phyloP scores from a whole-genome alignment of 2,329 filamentous ascomycete species.

The Gaeumannomyces sp. region DNA sequence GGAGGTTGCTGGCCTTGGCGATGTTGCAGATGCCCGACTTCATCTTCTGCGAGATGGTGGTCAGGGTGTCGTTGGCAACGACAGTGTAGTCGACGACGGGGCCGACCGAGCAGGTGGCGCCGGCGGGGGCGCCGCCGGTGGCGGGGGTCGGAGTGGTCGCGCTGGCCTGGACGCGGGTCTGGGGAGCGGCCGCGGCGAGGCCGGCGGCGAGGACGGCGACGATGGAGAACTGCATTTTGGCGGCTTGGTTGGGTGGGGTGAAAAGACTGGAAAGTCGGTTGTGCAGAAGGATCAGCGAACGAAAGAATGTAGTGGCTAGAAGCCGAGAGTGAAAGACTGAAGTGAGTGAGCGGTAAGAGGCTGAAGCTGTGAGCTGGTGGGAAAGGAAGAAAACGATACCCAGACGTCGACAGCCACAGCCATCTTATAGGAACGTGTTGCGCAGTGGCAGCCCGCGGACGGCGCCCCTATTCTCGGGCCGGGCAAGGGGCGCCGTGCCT shows the following conservation, averaged over 20 bases:
- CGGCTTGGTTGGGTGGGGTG: background rate
- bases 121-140: background rate
- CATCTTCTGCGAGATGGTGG: constrained; percentile 6
- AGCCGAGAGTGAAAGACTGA: background rate
- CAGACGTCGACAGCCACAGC: background rate
- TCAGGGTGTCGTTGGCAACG: constrained; percentile 1
- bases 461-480: no score
- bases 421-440: background rate
- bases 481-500: no score
- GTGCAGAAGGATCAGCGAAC: background rate
- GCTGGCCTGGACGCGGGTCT: background rate
- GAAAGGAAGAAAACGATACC: background rate
- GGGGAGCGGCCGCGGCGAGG: background rate
- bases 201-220: constrained; percentile 2
- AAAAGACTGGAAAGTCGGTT: background rate
- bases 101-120: background rate
- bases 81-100: constrained; percentile 5
- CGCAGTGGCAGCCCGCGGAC: background rate
- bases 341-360: background rate
- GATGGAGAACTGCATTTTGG: constrained; percentile 7
- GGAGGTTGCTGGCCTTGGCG: constrained; percentile 3
- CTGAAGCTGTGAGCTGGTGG: background rate
- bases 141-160: background rate
- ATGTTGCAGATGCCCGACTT: constrained; percentile 11
- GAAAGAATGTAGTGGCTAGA: background rate